Evolutionary conservation across 345 rosid species (phyloP), one percentile per base, ranked within the genome.

Genomic region (Boechera divaricarpa): DNA sequence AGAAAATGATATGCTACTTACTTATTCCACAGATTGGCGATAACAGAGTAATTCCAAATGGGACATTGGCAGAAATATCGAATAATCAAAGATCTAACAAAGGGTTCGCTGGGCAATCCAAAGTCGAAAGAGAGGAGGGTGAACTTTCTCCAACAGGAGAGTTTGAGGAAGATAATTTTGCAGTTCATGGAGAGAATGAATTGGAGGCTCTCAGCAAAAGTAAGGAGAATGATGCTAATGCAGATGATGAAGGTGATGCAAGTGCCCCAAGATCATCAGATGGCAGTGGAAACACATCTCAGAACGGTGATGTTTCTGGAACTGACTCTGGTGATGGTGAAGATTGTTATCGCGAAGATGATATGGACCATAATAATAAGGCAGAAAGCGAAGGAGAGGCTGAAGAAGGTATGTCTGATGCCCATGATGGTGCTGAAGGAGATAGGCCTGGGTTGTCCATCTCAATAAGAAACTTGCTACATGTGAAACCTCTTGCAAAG

Each of bases 341-440:
- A 78, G 97, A 88, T 56, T 83, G 88, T 83, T 92, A 94, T 28
- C 88, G 75, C 29, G 93, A 86, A 77, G 92, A 90, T 82, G 95
- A 89, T 58, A 86, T 85, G 53, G 90, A 86, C 42, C 89, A 83
- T 75, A 88, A 87, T 72, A 85, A 85, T 70, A 87, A 91, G 80
- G 99, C 83, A 52, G 98, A 95, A 86, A 92, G 94, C 59, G 96
- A 95, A 88, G 98, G 92, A 68, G 98, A 92, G 77, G 99, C 91
- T 47, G 97, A 89, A 81, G 96, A 70, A 64, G 77, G 49, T 36
- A 39, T 66, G 39, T 64, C 63, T 90, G 77, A 89, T 83, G 86
- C 91, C 82, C 79, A 91, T 83, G 98, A 91, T 81, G 97, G 87
- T 84, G 87, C 80, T 54, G 96, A 84, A 82, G 93, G 88, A 79